phyloP scores from a whole-genome alignment of 208 protist species.

The Acanthamoeba royreba region DNA sequence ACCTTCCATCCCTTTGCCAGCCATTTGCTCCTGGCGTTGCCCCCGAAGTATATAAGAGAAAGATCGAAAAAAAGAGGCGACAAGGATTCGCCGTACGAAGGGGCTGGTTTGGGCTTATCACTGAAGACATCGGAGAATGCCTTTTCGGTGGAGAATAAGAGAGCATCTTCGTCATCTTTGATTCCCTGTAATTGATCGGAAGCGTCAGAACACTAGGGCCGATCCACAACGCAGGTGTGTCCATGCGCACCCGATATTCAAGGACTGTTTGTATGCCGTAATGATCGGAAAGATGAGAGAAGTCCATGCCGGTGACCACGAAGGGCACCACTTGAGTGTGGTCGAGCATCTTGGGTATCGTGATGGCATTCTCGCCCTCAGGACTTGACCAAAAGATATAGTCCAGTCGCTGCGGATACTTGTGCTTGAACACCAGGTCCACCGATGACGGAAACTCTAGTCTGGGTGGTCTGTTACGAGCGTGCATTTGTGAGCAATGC shows the following conservation, averaged over 20 bases:
- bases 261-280: conserved; percentile 32
- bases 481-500: neutral
- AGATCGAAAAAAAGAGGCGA: neutral
- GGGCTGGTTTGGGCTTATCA: neutral
- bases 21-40: neutral
- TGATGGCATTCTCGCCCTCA: conserved; percentile 1
- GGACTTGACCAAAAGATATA: conserved; percentile 27
- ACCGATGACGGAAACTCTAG: conserved; percentile 39
- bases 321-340: conserved; percentile 24
- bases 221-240: neutral
- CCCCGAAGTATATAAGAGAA: neutral
- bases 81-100: neutral
- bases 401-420: conserved; percentile 41
- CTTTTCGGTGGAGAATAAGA: conserved; percentile 40
- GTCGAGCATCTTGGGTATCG: neutral
- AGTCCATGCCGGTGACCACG: conserved; percentile 31
- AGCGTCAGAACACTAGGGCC: neutral
- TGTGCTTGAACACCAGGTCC: conserved; percentile 48
- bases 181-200: neutral
- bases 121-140: neutral
- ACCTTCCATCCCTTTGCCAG: neutral
- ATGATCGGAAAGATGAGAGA: conserved; percentile 18
- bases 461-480: conserved; percentile 9
- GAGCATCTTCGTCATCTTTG: conserved; percentile 24
- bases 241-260: neutral